Evolutionary conservation across 2,329 filamentous ascomycete species (phyloP).

Genomic region (Lachnellula occidentalis): DNA sequence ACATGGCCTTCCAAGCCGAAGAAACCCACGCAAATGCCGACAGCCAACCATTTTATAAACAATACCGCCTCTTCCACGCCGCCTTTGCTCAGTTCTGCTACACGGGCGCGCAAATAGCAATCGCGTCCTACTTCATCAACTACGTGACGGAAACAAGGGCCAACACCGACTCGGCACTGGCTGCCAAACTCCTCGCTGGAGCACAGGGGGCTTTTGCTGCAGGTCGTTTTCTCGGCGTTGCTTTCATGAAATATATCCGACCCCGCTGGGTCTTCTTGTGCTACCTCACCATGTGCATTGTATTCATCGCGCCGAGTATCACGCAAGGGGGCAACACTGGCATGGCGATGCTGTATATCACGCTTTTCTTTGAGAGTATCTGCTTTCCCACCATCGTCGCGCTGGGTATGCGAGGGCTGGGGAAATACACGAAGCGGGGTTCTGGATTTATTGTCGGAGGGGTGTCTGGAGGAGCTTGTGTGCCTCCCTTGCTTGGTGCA

Average conservation of each 20-base stretch:
- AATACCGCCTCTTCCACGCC: conserved; percentile 57
- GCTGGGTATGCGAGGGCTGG: conserved; percentile 68
- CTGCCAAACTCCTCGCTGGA: conserved; percentile 45
- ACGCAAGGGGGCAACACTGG: conserved; percentile 43
- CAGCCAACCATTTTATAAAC: conserved; percentile 48
- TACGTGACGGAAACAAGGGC: conserved; percentile 38
- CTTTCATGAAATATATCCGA: conserved; percentile 45
- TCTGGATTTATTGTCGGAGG: conserved; percentile 66
- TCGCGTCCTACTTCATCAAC: conserved; percentile 52
- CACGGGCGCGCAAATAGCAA: conserved; percentile 52
- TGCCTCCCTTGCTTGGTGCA: conserved; percentile 65
- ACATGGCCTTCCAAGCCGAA: conserved; percentile 44
- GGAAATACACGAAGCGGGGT: conserved; percentile 71
- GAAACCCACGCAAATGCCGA: conserved; percentile 37
- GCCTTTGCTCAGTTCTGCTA: conserved; percentile 60
- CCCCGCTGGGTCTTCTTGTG: conserved; percentile 46
- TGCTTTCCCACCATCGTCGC: conserved; percentile 73
- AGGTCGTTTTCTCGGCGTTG: conserved; percentile 45
- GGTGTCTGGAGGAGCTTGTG: conserved; percentile 68
- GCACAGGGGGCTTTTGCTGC: conserved; percentile 51
- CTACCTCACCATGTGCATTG: conserved; percentile 41
- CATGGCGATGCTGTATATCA: conserved; percentile 44
- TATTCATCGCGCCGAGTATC: conserved; percentile 46
- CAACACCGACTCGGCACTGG: conserved; percentile 31
- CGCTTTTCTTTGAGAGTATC: conserved; percentile 48